These are phyloP conservation scores for Mycena albidolilacea DNA, from an alignment of 768 basidiomycete species.

Conservation along the genomic window DNA sequence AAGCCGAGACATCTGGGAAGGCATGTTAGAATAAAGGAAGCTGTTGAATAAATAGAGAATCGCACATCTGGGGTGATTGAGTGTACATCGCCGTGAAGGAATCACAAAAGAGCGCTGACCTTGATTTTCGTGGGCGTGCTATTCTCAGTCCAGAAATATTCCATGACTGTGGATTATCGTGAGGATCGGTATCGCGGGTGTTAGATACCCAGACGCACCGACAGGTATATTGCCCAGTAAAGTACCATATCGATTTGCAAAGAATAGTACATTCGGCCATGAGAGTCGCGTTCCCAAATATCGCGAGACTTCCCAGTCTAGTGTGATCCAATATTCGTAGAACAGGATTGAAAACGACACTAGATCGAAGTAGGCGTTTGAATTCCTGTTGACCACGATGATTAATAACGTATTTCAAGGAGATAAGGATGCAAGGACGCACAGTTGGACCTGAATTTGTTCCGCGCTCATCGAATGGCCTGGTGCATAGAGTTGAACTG, in stretches of 20 bases:
- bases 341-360: neutral
- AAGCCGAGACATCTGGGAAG: neutral
- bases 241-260: conserved; percentile 13
- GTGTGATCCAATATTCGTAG: neutral
- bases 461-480: no score
- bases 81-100: neutral
- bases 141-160: conserved; percentile 2
- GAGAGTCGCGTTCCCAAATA: neutral
- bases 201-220: no score
- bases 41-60: no score
- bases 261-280: neutral
- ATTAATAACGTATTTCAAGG: no score
- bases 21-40: no score
- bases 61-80: no score
- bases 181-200: no score
- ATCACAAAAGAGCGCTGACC: neutral
- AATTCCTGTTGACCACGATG: conserved; percentile 5
- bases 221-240: conserved; percentile 9
- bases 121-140: neutral
- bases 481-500: no score
- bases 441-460: no score
- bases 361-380: conserved; percentile 21
- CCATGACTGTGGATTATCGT: neutral
- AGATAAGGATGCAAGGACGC: no score
- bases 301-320: neutral